Evolutionary conservation across 352 stramenopile species (phyloP).

Genomic region (Phytophthora macrochlamydospora): DNA sequence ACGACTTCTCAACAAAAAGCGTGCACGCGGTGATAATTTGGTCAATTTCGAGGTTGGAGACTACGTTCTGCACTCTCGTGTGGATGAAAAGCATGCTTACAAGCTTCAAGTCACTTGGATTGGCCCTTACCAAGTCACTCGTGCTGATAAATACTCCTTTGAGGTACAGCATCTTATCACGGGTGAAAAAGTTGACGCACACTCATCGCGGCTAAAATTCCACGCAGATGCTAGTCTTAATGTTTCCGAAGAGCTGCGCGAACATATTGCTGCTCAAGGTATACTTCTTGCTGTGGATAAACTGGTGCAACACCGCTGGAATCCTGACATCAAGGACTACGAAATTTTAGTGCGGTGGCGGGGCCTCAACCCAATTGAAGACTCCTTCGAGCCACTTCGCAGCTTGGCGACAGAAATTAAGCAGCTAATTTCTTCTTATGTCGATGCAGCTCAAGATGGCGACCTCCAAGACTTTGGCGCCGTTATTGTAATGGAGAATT

Average conservation of each 20-base stretch:
- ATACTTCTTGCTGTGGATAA: conserved; percentile 8
- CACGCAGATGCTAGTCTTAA: conserved; percentile 5
- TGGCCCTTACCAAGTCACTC: conserved; percentile 7
- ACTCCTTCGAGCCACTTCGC: conserved; percentile 5
- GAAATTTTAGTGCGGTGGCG: conserved; percentile 11
- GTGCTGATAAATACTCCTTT: conserved; percentile 18
- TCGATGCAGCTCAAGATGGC: no score
- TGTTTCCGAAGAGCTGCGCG: conserved; percentile 9
- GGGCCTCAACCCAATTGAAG: conserved; percentile 14
- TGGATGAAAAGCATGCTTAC: conserved; percentile 14
- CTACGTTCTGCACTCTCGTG: conserved; percentile 10
- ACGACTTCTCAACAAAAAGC: conserved; percentile 10
- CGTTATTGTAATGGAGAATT: no score
- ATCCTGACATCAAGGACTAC: conserved; percentile 6
- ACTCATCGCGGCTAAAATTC: conserved; percentile 16
- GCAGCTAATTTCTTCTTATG: no score
- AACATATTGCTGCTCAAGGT: conserved; percentile 7
- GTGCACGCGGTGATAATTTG: conserved; percentile 3
- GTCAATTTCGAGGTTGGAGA: conserved; percentile 16
- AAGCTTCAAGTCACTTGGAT: conserved; percentile 20
- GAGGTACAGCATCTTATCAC: conserved; percentile 8
- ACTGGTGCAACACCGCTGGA: conserved; percentile 12
- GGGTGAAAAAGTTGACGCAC: conserved; percentile 10
- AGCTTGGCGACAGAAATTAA: no score
- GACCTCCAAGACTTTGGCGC: no score